phyloP scores from a whole-genome alignment of 2,329 filamentous ascomycete genomes.

The Microthyrium microscopicum region DNA sequence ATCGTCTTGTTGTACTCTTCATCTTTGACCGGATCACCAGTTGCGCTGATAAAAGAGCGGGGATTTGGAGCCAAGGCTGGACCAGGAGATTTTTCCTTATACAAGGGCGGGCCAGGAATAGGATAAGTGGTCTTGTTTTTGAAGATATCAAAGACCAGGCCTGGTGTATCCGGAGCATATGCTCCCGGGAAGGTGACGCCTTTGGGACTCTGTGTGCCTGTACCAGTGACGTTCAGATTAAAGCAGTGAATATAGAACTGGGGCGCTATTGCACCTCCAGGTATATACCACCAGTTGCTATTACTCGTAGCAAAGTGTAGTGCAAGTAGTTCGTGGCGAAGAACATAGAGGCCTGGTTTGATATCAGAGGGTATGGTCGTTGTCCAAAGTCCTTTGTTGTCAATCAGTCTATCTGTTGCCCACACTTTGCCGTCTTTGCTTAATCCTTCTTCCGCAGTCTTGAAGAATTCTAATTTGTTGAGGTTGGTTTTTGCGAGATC shows the following conservation, averaged over 20 bases:
- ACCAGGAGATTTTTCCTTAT: not conserved
- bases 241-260: constrained; percentile 37
- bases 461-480: constrained; percentile 6
- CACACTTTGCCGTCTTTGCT: constrained; percentile 12
- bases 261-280: constrained; percentile 21
- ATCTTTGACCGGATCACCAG: constrained; percentile 1
- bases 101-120: constrained; percentile 17
- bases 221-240: constrained; percentile 30
- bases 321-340: constrained; percentile 36
- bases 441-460: constrained; percentile 4
- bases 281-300: not conserved
- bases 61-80: not conserved
- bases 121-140: constrained; percentile 16
- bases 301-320: constrained; percentile 24
- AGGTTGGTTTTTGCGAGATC: constrained; percentile 1
- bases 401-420: constrained; percentile 20
- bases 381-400: constrained; percentile 30
- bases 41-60: constrained; percentile 1
- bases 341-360: constrained; percentile 32
- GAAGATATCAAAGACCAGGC: constrained; percentile 24
- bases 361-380: constrained; percentile 28
- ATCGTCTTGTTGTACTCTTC: constrained; percentile 2
- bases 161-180: constrained; percentile 25
- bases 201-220: constrained; percentile 18
- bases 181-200: constrained; percentile 23